These are phyloP conservation scores for Schwanniomyces vanrijiae DNA, from an alignment of 805 yeast species.

Conservation along the genomic window DNA sequence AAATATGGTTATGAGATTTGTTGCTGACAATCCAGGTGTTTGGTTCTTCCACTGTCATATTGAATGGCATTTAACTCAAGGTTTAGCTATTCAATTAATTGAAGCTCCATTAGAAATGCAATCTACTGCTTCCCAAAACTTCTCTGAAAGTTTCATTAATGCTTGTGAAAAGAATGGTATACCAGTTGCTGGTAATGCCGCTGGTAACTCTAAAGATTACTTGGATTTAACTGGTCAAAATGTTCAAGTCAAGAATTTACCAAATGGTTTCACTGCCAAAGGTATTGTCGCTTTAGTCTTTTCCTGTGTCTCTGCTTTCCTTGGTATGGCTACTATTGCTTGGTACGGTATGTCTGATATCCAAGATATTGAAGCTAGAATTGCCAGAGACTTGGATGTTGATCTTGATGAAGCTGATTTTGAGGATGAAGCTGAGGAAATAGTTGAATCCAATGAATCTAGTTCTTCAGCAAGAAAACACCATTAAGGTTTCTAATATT, in stretches of 20 bases:
- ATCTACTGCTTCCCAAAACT: constrained; percentile 41
- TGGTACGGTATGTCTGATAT: constrained; percentile 86
- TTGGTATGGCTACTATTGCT: constrained; percentile 77
- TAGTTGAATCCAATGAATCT: background rate
- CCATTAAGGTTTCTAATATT: background rate
- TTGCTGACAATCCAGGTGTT: constrained; percentile 86
- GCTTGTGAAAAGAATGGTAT: constrained; percentile 62
- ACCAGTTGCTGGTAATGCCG: constrained; percentile 78
- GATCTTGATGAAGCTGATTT: constrained; percentile 42
- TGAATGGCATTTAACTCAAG: constrained; percentile 84
- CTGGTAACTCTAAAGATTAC: constrained; percentile 66
- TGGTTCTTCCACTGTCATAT: constrained; percentile 95
- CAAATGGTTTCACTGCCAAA: constrained; percentile 88
- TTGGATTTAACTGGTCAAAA: constrained; percentile 74
- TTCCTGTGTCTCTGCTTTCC: constrained; percentile 80
- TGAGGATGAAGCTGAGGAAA: constrained; percentile 16
- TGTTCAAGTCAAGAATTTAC: constrained; percentile 64
- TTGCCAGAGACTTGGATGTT: constrained; percentile 54
- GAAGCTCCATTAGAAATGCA: constrained; percentile 66
- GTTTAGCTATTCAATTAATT: constrained; percentile 67
- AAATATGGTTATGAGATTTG: constrained; percentile 66
- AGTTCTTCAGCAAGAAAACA: background rate
- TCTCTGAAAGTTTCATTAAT: constrained; percentile 60
- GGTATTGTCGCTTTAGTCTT: constrained; percentile 94
- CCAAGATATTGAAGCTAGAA: constrained; percentile 62